Evolutionary conservation across 2,329 filamentous ascomycete genomes (phyloP), one percentile per base, ranked within the genome.

Genomic region (Trichoderma arundinaceum): DNA sequence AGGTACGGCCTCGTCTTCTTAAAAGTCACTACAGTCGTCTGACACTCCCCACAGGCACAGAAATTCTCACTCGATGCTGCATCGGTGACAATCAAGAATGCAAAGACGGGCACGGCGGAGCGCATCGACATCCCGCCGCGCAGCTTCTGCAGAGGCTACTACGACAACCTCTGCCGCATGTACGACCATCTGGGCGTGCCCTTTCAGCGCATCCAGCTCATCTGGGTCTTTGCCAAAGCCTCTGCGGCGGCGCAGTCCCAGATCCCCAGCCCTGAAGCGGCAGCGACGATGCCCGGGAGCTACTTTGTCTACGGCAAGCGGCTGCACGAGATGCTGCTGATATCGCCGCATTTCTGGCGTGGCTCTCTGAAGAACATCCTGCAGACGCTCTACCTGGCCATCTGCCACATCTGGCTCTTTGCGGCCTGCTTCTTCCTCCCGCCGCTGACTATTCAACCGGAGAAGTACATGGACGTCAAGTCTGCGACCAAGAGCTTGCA

Each of bases 261-360:
- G 48, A 28, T 62, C 2, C 48, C 46, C 1, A 8, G 10, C n/a
- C 44, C 60, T 1, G 65, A 69, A 19, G 57, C 64, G 12, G 64
- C 71, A 4, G 70, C 67, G 38, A 63, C 68, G 17, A 66, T 67
- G 8, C 66, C 77, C 1, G 76, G 74, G 9, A 72, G 78, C 19
- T 84, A 85, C 72, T 84, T 85, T 64, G 75, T 84, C 13, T 82
- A 88, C 69, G 79, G 84, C 0, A 86, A 83, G 2, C 85, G 86
- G 48, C 75, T 82, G 41, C 84, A 87, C 69, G 78, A 78, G 67
- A 71, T 81, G 15, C 80, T 83, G 4, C 75, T 77, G 5, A 12
- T 54, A 8, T 73, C 80, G 64, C 79, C 79, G 1, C 77, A 79
- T 0, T 75, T 60, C 8, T 60, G 57, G 57, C 74, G 76, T 2